phyloP scores from a whole-genome alignment of 2,329 filamentous ascomycete genomes.

The Alternaria novae-zelandiae region DNA sequence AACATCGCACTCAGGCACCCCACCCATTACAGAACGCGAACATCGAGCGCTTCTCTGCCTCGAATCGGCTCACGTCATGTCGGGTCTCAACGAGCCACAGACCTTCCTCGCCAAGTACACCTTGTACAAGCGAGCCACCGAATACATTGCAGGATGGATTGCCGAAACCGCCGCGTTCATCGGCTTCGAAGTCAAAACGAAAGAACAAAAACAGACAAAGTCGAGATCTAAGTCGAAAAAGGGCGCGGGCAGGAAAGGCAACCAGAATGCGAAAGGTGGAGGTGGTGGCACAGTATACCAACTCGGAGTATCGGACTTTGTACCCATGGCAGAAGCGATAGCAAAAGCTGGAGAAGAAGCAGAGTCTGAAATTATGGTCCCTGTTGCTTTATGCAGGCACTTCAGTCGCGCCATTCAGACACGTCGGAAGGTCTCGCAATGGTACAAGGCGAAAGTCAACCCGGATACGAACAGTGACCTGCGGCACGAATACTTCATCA shows the following conservation, averaged over 20 bases:
- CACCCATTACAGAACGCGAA: not conserved
- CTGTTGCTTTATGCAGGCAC: not conserved
- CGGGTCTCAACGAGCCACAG: not conserved
- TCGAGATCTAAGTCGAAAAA: not conserved
- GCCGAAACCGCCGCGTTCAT: slow-evolving; percentile 5
- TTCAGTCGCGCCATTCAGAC: slow-evolving; percentile 10
- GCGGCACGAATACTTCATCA: slow-evolving; percentile 5
- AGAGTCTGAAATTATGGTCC: slow-evolving; percentile 1
- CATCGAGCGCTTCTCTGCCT: not conserved
- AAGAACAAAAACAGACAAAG: not conserved
- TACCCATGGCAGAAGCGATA: slow-evolving; percentile 8
- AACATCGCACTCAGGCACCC: not conserved
- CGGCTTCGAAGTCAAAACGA: slow-evolving; percentile 3
- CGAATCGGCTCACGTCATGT: not conserved
- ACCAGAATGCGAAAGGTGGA: not conserved
- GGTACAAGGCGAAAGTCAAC: not conserved
- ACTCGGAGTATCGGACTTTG: slow-evolving; percentile 5
- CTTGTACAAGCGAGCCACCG: slow-evolving; percentile 10
- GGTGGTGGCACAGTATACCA: not conserved
- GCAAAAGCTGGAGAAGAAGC: not conserved
- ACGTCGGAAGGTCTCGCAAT: slow-evolving; percentile 1
- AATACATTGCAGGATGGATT: slow-evolving; percentile 12
- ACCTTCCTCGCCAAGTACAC: slow-evolving; percentile 4
- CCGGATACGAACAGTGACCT: not conserved
- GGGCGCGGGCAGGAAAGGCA: not conserved